Percentiles rank a stretch among this genome's conserved stretches.
Conservation (phyloP, 1,139 yeast species). For the Taiozyma sp. region DNA sequence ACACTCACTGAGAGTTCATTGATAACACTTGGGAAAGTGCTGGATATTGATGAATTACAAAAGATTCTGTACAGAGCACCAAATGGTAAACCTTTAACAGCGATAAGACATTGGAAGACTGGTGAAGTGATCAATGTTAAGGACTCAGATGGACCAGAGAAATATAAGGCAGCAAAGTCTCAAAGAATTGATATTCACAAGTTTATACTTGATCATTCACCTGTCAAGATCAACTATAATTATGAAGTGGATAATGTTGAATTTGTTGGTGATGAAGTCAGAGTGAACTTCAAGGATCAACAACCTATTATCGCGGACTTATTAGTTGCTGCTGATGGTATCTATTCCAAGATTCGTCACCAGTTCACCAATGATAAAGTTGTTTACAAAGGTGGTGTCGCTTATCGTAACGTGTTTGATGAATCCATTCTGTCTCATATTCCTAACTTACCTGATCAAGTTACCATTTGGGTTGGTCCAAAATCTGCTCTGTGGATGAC, state of each 20-base stretch:
- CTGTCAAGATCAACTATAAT: conserved; percentile 4
- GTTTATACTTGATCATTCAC: conserved; percentile 6
- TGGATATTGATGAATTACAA: conserved; percentile 11
- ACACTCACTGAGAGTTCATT: conserved; percentile 9
- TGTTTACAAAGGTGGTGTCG: conserved; percentile 12
- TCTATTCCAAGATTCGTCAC: conserved; percentile 12
- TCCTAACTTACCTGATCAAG: conserved; percentile 9
- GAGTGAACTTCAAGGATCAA: conserved; percentile 6
- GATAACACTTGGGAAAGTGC: conserved; percentile 3
- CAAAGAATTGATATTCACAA: conserved; percentile 10
- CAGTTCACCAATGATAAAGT: conserved; percentile 11
- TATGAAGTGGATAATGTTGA: conserved; percentile 3
- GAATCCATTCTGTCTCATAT: conserved; percentile 6
- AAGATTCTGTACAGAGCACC: conserved; percentile 6
- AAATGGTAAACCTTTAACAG: conserved; percentile 3
- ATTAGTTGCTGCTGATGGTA: conserved; percentile 14
- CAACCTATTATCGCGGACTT: conserved; percentile 8
- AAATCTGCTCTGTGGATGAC: conserved; percentile 11
- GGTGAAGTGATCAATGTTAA: conserved; percentile 4
- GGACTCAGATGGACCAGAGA: not conserved
- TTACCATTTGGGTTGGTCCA: conserved; percentile 12
- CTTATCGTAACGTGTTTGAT: conserved; percentile 13
- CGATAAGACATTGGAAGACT: conserved; percentile 11
- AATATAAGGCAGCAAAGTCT: conserved; percentile 8
- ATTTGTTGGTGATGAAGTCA: conserved; percentile 2